Conservation (phyloP, 2,329 filamentous ascomycete genomes). For the Aspergillus sp. region DNA sequence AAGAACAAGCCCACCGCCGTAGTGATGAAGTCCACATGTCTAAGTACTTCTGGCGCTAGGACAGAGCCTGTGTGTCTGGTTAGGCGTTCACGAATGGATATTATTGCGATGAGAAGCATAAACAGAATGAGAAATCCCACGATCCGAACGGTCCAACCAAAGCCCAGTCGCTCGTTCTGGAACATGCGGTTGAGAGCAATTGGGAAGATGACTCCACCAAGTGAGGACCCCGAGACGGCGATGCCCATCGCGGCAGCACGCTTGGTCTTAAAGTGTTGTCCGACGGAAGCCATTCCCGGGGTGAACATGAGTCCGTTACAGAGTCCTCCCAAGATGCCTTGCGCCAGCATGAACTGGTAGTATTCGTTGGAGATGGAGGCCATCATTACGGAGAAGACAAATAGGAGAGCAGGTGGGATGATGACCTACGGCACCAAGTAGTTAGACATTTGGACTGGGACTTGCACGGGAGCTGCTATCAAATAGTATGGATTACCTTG, state of each 20-base stretch:
- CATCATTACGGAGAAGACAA: conserved; percentile 63
- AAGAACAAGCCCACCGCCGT: conserved; percentile 13
- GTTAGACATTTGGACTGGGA: background rate
- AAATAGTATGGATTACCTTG: conserved; percentile 10
- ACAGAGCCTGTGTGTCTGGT: conserved; percentile 1
- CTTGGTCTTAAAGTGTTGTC: conserved; percentile 49
- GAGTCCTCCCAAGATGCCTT: conserved; percentile 19
- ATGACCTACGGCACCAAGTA: conserved; percentile 3
- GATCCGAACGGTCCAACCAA: conserved; percentile 54
- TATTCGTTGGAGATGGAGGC: conserved; percentile 54
- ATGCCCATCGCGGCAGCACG: conserved; percentile 49
- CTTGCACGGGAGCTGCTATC: too few relatives aligned
- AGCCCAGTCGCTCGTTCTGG: conserved; percentile 40
- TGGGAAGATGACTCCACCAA: conserved; percentile 56
- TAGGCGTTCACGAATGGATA: conserved; percentile 27
- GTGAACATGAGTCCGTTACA: conserved; percentile 42
- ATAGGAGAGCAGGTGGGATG: conserved; percentile 9
- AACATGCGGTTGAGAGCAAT: conserved; percentile 49
- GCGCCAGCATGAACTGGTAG: conserved; percentile 49
- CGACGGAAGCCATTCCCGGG: conserved; percentile 46
- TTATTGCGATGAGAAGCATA: conserved; percentile 39
- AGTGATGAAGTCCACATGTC: background rate
- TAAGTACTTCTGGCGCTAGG: background rate
- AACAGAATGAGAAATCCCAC: conserved; percentile 52
- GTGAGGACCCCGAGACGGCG: conserved; percentile 45